Evolutionary conservation across 1,284 basidiomycete genomes (phyloP), one percentile per base, ranked within the genome.

Genomic region (Malassezia dermatis): DNA sequence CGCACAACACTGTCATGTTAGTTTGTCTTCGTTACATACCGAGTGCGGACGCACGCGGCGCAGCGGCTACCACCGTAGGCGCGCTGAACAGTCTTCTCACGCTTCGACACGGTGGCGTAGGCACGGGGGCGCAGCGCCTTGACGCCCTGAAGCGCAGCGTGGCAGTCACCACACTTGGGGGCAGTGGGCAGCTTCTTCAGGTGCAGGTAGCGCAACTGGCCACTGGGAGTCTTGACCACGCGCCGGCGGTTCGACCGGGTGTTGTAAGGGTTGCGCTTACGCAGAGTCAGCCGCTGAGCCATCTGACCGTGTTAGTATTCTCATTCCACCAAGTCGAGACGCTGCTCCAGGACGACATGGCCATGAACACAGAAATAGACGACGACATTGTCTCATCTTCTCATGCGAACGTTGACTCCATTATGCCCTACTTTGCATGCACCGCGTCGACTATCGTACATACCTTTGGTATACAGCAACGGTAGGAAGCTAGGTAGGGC

Each of bases 251-350:
- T 93, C 60, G 93, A 96, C 75, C 85, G 85, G 78, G 94, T 98
- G 85, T 96, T 96, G 84, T 99, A 99, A 21, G 91, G 86, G 73
- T 86, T 87, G 77, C 93, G 88, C 80, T 93, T 98, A 81, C 94
- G 88, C 80, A 99, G 88, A 71, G 91, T 95, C 75, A 99, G 91
- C 77, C 93, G 90, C 84, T 95, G 89, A 79, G 89, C 89, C 91
- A 96, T 94, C 63, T 71, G 27, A 15, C 7, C 31, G 24, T 23
- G 46, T 48, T 48, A 48, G 46, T 39, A 37, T 21, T 19, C 19
- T 12, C 13, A 11, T 39, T 48, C 34, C n/a, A 28, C 23, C 4
- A 43, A 1, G 41, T 13, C 37, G 37, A 39, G 37, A 21, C 37
- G 37, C 37, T n/a, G 32, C 11, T 15, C n/a, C 13, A 34, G n/a